Evolutionary conservation across 2,329 filamentous ascomycete genomes (phyloP).

Genomic region (Fusarium sp.): DNA sequence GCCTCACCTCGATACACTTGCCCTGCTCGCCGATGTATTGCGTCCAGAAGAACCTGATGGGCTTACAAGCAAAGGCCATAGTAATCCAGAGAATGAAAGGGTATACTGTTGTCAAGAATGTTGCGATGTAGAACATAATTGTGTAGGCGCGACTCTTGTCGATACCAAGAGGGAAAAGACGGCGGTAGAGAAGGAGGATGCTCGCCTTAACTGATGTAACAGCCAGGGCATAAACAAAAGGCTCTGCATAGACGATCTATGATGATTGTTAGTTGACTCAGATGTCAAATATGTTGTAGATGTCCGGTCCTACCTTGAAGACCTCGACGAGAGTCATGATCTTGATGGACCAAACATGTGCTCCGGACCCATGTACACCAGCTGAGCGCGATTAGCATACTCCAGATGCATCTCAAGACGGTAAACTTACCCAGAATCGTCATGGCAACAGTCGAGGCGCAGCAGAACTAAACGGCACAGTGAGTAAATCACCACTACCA

Average conservation of each 20-base stretch:
- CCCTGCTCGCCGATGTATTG: conserved; percentile 8
- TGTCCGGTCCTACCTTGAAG: neutral
- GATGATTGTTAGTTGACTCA: neutral
- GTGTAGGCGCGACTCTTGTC: conserved; percentile 15
- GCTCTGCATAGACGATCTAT: conserved; percentile 16
- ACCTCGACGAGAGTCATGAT: conserved; percentile 9
- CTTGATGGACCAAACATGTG: conserved; percentile 18
- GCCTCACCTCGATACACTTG: neutral
- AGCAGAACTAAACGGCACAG: neutral
- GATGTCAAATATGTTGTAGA: fast-evolving
- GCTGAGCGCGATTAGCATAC: neutral
- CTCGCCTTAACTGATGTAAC: conserved; percentile 24
- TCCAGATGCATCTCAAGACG: fast-evolving
- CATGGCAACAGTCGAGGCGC: conserved; percentile 6
- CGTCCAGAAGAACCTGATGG: conserved; percentile 23
- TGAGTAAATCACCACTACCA: fast-evolving
- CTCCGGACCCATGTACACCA: conserved; percentile 1
- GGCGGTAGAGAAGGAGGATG: conserved; percentile 20
- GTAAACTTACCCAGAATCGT: neutral
- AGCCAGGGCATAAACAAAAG: conserved; percentile 20
- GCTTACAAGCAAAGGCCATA: conserved; percentile 10
- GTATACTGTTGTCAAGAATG: neutral
- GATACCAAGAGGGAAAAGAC: conserved; percentile 20
- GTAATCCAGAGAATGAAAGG: conserved; percentile 24
- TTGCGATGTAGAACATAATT: conserved; percentile 13